phyloP scores from a whole-genome alignment of 306 rosid species.

The Abrus pulchellus region DNA sequence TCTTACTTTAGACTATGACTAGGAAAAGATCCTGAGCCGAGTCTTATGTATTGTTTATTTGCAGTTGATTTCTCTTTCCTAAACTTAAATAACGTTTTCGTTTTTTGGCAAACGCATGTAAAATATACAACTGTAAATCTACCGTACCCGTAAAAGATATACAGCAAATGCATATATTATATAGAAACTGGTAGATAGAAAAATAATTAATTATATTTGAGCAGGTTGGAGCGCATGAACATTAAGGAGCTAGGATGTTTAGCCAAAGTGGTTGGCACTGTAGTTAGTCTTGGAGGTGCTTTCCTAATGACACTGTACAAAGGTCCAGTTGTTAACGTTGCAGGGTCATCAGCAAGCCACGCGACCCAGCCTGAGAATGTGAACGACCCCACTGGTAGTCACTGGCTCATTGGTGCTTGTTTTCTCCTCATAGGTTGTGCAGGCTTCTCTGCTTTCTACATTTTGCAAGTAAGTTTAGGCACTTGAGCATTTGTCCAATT shows the following conservation, averaged over 20 bases:
- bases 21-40: too few relatives aligned
- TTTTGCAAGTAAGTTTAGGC: slow-evolving; percentile 58
- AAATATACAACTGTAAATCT: too few relatives aligned
- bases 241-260: slow-evolving; percentile 62
- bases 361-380: slow-evolving; percentile 44
- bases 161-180: too few relatives aligned
- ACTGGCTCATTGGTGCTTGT: slow-evolving; percentile 65
- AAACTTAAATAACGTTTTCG: too few relatives aligned
- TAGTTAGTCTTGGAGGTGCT: slow-evolving; percentile 73
- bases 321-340: slow-evolving; percentile 62
- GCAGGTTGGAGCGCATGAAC: slow-evolving; percentile 65
- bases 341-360: slow-evolving; percentile 19
- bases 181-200: too few relatives aligned
- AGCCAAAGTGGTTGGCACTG: slow-evolving; percentile 76
- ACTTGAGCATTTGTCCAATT: too few relatives aligned
- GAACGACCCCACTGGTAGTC: slow-evolving; percentile 48
- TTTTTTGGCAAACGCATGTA: too few relatives aligned
- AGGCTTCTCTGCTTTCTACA: slow-evolving; percentile 73
- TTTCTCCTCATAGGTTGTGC: slow-evolving; percentile 71
- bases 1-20: too few relatives aligned
- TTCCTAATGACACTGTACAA: slow-evolving; percentile 81
- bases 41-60: too few relatives aligned
- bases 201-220: background rate
- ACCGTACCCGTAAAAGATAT: too few relatives aligned
- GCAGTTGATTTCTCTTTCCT: too few relatives aligned